These are phyloP conservation scores for Athelia psychrophila DNA, from an alignment of 1,284 basidiomycete genomes.

Conservation along the genomic window DNA sequence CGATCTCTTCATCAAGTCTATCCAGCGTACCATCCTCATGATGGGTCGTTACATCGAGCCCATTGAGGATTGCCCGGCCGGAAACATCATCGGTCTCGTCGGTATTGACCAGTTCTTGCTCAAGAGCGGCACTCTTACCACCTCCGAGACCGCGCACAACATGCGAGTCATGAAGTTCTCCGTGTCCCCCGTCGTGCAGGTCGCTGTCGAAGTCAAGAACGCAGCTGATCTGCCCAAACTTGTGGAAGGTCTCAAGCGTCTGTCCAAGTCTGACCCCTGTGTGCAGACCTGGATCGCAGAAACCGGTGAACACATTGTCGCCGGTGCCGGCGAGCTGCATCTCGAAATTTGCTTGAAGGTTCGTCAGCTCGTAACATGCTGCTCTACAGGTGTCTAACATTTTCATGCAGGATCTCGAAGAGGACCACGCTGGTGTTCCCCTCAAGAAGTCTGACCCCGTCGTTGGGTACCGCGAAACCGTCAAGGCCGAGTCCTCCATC, in stretches of 20 bases:
- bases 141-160: constrained; percentile 99
- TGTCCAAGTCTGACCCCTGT: constrained; percentile 99
- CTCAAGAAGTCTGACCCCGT: constrained; percentile 99
- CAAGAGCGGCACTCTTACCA: constrained; percentile 98
- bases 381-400: not conserved
- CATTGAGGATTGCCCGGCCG: constrained; percentile 98
- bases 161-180: constrained; percentile 99
- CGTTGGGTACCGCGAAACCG: constrained; percentile 98
- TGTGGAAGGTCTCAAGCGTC: constrained; percentile 99
- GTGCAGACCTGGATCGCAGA: constrained; percentile 95
- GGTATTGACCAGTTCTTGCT: constrained; percentile 99
- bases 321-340: constrained; percentile 99
- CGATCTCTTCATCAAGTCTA: constrained; percentile 96
- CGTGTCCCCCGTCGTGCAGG: constrained; percentile 99
- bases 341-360: constrained; percentile 99
- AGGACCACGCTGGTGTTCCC: constrained; percentile 99
- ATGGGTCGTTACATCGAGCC: constrained; percentile 99
- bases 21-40: constrained; percentile 99
- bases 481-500: constrained; percentile 94
- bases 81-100: constrained; percentile 99
- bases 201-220: constrained; percentile 99
- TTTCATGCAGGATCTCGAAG: constrained; percentile 85
- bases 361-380: constrained; percentile 6
- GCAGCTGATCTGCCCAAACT: constrained; percentile 98
- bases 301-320: constrained; percentile 97